These are phyloP conservation scores for Rhynchosporium agropyri DNA, from an alignment of 2,329 filamentous ascomycete genomes.

Conservation along the genomic window DNA sequence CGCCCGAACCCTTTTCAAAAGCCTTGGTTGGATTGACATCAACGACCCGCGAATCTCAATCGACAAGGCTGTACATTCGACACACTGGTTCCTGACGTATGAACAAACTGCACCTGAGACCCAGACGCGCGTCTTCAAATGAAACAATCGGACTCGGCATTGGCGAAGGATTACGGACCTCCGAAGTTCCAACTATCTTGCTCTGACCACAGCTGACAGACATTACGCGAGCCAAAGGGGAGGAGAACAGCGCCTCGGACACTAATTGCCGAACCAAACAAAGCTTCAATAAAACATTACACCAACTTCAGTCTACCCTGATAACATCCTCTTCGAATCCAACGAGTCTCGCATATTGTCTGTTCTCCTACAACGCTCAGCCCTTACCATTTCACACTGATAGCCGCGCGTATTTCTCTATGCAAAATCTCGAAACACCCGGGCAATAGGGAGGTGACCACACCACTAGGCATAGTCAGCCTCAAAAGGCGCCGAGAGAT, in stretches of 20 bases:
- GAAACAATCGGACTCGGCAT: slow-evolving; percentile 6
- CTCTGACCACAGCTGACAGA: background rate
- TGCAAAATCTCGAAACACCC: slow-evolving; percentile 4
- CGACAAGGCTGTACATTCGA: background rate
- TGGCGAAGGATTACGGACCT: slow-evolving; percentile 13
- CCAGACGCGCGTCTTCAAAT: slow-evolving; percentile 13
- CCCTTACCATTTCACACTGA: background rate
- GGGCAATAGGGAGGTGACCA: background rate
- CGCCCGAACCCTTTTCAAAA: background rate
- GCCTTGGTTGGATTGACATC: background rate
- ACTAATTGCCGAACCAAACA: background rate
- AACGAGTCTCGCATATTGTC: background rate
- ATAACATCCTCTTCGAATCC: background rate
- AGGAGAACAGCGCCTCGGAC: background rate
- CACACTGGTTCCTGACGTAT: background rate
- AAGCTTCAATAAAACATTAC: slow-evolving; percentile 1
- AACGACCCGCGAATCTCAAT: background rate
- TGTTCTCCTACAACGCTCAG: background rate
- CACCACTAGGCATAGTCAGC: background rate
- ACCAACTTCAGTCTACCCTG: background rate
- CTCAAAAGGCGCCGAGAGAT: slow-evolving; percentile 6
- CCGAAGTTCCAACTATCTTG: background rate
- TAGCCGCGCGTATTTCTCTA: slow-evolving; percentile 7
- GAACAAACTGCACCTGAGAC: background rate
- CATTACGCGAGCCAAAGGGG: slow-evolving; percentile 5